Base-by-base conservation (phyloP, 2,329 filamentous ascomycete genomes). In the Epichloe coenophiala region DNA sequence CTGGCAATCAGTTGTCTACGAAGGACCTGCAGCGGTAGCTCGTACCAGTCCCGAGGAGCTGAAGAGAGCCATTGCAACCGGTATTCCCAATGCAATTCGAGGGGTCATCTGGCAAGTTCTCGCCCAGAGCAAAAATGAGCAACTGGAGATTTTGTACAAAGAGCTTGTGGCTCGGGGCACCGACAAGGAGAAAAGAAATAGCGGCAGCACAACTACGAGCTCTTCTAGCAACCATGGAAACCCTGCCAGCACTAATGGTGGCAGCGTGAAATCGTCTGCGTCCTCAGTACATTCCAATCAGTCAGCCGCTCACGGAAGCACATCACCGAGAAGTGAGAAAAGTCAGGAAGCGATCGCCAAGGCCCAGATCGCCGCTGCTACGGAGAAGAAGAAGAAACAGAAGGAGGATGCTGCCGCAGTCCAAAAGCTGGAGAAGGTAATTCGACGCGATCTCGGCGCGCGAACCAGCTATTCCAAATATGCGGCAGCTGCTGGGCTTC, bases 71-170 rank as follows among this genome's bases (percentile, higher is more conserved):
- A 96, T 98, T 59, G 87, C 91, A 47, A 86, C 84, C 39, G 93
- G 93, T 35, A 98, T 98, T 51, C 93, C 93, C 1, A 89, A 84
- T 57, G 91, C 90, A 3, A 95, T 98, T 54, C 83, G 93, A 52
- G 94, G 93, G n/a, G 93, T 98, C 2, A 90, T 98, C 47, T 98
- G 93, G 93, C 93, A 98, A 68, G 91, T 97, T 7, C 72, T 98
- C 54, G 89, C 93, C 3, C 88, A 95, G 63, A 96, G 90, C 70
- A 95, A 95, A 67, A 95, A 88, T 59, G 85, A 91, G 54, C 88
- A 94, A 43, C 71, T 98, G 17, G 93, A 98, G 67, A 70, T 75
- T 15, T 78, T 89, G n/a, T 98, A 97, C 69, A 80, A 77, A 56
- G 89, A 94, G 53, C 75, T 98, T 9, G 77, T 87, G 35, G 77